These are phyloP conservation scores for Xylariaceae sp. DNA, from an alignment of 2,329 filamentous ascomycete species.

Conservation along the genomic window DNA sequence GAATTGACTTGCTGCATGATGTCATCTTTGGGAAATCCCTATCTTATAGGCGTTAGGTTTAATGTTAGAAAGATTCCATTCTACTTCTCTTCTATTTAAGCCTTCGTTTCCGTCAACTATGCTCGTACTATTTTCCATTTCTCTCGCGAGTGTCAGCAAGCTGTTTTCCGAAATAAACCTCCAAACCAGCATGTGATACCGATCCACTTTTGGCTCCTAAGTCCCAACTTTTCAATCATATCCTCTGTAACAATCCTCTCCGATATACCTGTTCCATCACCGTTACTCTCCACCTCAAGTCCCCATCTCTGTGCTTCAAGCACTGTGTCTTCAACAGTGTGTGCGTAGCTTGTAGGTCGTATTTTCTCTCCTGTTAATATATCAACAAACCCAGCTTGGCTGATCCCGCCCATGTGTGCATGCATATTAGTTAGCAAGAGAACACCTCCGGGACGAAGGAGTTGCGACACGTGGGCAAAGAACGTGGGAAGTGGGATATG, in stretches of 20 bases:
- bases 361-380: constrained; percentile 60
- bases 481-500: constrained; percentile 60
- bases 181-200: constrained; percentile 61
- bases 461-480: constrained; percentile 53
- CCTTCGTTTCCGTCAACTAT: too few species aligned
- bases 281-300: constrained; percentile 47
- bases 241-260: constrained; percentile 56
- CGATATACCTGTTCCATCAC: constrained; percentile 36
- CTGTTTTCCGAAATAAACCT: constrained; percentile 52
- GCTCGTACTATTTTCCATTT: too few species aligned
- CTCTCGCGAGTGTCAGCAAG: too few species aligned
- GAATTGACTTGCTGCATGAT: too few species aligned
- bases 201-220: constrained; percentile 68
- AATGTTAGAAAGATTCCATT: too few species aligned
- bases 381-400: constrained; percentile 68
- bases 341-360: constrained; percentile 62
- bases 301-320: constrained; percentile 52
- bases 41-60: too few species aligned
- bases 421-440: constrained; percentile 74
- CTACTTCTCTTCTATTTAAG: too few species aligned
- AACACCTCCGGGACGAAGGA: constrained; percentile 55
- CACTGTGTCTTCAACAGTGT: constrained; percentile 59
- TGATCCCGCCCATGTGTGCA: constrained; percentile 63
- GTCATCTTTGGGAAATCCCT: too few species aligned
- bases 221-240: constrained; percentile 64